phyloP scores from a whole-genome alignment of 1,284 basidiomycete genomes.

The Singerocomus rubriflavus region DNA sequence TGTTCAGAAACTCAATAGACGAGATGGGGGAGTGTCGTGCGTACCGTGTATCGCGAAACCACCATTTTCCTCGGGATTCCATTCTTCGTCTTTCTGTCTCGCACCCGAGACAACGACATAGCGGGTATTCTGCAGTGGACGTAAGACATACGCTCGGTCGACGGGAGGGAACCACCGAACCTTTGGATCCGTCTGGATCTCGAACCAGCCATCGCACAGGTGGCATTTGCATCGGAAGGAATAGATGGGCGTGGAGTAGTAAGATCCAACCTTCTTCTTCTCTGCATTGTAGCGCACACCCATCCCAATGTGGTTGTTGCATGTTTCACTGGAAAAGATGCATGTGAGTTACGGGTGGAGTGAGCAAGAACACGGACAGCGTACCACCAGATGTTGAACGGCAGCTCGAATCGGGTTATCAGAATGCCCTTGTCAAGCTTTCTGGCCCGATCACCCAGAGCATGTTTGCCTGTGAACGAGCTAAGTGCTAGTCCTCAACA shows the following conservation, averaged over 20 bases:
- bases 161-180: slow-evolving; percentile 38
- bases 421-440: slow-evolving; percentile 94
- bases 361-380: slow-evolving; percentile 22
- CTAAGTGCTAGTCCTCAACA: slow-evolving; percentile 11
- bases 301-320: slow-evolving; percentile 93
- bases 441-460: slow-evolving; percentile 85
- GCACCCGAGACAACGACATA: slow-evolving; percentile 94
- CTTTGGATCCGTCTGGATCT: slow-evolving; percentile 96
- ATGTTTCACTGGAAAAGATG: slow-evolving; percentile 61
- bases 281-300: slow-evolving; percentile 98
- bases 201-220: slow-evolving; percentile 90
- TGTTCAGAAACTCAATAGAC: neutral
- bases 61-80: slow-evolving; percentile 95
- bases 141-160: neutral
- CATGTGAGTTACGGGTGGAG: neutral
- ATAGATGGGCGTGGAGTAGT: slow-evolving; percentile 92
- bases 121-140: slow-evolving; percentile 71
- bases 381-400: slow-evolving; percentile 98
- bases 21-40: slow-evolving; percentile 12
- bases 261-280: slow-evolving; percentile 95
- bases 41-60: slow-evolving; percentile 85
- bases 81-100: slow-evolving; percentile 88
- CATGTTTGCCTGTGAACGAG: slow-evolving; percentile 78
- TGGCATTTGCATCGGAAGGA: slow-evolving; percentile 98
- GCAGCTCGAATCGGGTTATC: slow-evolving; percentile 90